Evolutionary conservation across 169 alveolate genomes (phyloP).

Genomic region (Babesia gibsoni): DNA sequence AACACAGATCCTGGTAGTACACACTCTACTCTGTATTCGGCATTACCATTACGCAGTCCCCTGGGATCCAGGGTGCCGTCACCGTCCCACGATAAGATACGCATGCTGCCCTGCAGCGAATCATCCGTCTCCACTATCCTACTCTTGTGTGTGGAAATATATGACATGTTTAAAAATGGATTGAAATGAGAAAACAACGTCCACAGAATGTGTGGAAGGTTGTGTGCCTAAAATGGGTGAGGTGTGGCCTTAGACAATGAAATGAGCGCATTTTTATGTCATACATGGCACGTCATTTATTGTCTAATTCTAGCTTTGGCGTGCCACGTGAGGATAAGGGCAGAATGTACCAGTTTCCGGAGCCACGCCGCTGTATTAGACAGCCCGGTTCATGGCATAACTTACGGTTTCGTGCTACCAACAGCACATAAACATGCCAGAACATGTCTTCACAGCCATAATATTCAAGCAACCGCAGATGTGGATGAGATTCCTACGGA

Average conservation of each 20-base stretch:
- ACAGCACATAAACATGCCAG: neutral
- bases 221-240: neutral
- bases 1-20: constrained; percentile 49
- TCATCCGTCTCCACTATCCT: constrained; percentile 8
- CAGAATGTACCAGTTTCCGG: constrained; percentile 16
- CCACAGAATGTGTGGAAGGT: constrained; percentile 5
- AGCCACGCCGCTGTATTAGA: neutral
- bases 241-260: neutral
- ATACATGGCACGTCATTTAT: neutral
- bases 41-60: neutral
- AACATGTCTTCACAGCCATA: neutral
- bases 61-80: neutral
- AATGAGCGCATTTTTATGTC: constrained; percentile 11
- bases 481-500: neutral
- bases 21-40: constrained; percentile 45
- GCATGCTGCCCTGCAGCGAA: neutral
- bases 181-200: neutral
- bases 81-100: neutral
- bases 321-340: neutral
- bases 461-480: neutral
- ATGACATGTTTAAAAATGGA: constrained; percentile 1
- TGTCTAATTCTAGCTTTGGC: neutral
- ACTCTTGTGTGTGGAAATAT: neutral
- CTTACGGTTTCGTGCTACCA: neutral
- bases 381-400: neutral